phyloP scores from a whole-genome alignment of 1,139 yeast genomes.

The Sugiyamaella paludigena region DNA sequence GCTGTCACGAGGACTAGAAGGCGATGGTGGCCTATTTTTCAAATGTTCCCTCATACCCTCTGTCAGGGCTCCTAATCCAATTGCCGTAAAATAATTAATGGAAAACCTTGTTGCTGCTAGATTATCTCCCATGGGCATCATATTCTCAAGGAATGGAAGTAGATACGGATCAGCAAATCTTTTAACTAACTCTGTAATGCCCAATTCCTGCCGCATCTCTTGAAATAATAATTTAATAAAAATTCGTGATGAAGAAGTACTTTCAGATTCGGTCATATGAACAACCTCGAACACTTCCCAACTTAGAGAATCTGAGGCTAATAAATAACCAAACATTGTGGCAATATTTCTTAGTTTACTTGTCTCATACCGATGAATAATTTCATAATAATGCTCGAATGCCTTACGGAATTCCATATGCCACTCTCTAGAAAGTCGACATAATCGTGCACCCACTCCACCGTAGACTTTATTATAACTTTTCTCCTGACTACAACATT shows the following conservation, averaged over 20 bases:
- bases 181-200: constrained; percentile 51
- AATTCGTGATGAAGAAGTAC: constrained; percentile 79
- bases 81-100: constrained; percentile 89
- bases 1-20: not conserved
- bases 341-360: constrained; percentile 77
- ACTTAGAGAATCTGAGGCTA: constrained; percentile 66
- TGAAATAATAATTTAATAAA: constrained; percentile 78
- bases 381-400: constrained; percentile 57
- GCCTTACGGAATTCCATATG: constrained; percentile 48
- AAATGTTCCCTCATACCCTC: constrained; percentile 72
- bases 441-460: constrained; percentile 66
- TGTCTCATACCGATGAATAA: constrained; percentile 67
- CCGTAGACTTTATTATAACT: constrained; percentile 88
- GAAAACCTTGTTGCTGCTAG: constrained; percentile 70
- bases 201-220: constrained; percentile 77
- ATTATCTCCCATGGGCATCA: constrained; percentile 46
- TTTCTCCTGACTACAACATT: constrained; percentile 83
- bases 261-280: constrained; percentile 63
- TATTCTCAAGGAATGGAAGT: constrained; percentile 32
- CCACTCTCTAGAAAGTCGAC: constrained; percentile 56
- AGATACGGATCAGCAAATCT: constrained; percentile 50
- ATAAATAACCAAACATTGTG: constrained; percentile 79
- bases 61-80: constrained; percentile 80
- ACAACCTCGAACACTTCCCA: constrained; percentile 58
- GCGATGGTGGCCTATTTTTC: constrained; percentile 37